Evolutionary conservation across 1,139 yeast genomes (phyloP), one percentile per base, ranked within the genome.

Genomic region (Geotrichum siamense): DNA sequence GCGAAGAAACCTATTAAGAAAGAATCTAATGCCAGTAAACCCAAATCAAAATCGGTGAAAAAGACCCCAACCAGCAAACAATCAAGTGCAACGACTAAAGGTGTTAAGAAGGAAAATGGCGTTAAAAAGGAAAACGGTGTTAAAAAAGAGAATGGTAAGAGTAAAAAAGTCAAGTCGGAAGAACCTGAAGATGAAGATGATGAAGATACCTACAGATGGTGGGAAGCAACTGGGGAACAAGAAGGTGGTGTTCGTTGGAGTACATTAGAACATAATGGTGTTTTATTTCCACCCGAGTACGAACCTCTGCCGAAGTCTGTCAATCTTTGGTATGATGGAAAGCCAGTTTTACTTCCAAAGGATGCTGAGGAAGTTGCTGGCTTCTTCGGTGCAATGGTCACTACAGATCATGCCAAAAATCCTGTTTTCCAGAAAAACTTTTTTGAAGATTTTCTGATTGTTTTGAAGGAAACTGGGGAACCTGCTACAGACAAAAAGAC

Each of bases 301-400:
- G 87, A 82, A 58, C 89, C 93, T 9, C 66, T 91, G 34, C 97
- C 97, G 0, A 68, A 76, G n/a, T 74, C 76, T 55, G 83, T 87
- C 38, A 84, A 82, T 58, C 60, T 91, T 47, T 72, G 76, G 50
- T 89, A 89, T 58, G 81, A 82, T 53, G 86, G 85, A 1, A 72
- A 75, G 52, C 82, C 91, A 0, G 86, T 89, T 1, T 68, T 67
- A 22, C 69, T 89, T 49, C 91, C 95, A 0, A 65, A 68, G 1
- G 84, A 74, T 46, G 97, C 96, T 1, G 98, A 91, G 63, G 97
- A 91, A 63, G 96, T 91, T 28, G 97, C 96, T 0, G 96, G 96
- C 0, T 89, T 87, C 59, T 91, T 72, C 62, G 97, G 83, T 15
- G 96, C 96, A 5, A 74, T 89, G 77, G 51, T 89, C 36, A 89